Evolutionary conservation across 2,329 filamentous ascomycete genomes (phyloP), one percentile per base, ranked within the genome.

Genomic region (Rhynchosporium graminicola): DNA sequence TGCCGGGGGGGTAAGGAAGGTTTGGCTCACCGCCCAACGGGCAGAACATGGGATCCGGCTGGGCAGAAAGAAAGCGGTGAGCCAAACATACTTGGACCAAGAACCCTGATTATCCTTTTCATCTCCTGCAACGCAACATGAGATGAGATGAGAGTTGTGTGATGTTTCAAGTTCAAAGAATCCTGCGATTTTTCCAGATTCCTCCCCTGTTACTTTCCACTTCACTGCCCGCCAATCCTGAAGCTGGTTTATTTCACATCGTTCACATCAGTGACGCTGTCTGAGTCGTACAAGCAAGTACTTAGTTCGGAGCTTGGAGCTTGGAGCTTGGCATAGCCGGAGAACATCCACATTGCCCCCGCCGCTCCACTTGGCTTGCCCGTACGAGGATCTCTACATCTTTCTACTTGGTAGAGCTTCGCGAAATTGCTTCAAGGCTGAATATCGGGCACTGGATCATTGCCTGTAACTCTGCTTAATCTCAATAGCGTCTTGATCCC

Each of bases 181-280:
- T 10, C 15, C 40, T 29, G 3, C 15, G 28, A n/a, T 38, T 38
- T 52, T 10, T 43, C 42, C 42, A 48, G 33, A 48, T 56, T 28
- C 56, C 59, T 61, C 57, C 51, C 59, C 50, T 48, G 51, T 48
- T 61, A 33, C 42, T 43, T 43, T 56, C 43, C 59, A 61, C 43
- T 56, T 31, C 59, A 56, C 59, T 36, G 56, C 36, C 59, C 59
- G 58, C 38, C 50, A 55, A 55, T 43, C 15, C 50, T 42, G 43
- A 55, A 8, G 7, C 20, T 20, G 58, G 40, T 55, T 1, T 20
- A 20, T 20, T 1, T 20, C 20, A 20, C 20, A 20, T 20, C 20
- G 20, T 20, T 20, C 57, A 29, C 57, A 26, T 43, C 15, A n/a
- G 46, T 51, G 57, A 51, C 36, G 47, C 46, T 59, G 33, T 31